These are phyloP conservation scores for Aspergillus wentii DNA, from an alignment of 495 filamentous ascomycete genomes.

Conservation along the genomic window DNA sequence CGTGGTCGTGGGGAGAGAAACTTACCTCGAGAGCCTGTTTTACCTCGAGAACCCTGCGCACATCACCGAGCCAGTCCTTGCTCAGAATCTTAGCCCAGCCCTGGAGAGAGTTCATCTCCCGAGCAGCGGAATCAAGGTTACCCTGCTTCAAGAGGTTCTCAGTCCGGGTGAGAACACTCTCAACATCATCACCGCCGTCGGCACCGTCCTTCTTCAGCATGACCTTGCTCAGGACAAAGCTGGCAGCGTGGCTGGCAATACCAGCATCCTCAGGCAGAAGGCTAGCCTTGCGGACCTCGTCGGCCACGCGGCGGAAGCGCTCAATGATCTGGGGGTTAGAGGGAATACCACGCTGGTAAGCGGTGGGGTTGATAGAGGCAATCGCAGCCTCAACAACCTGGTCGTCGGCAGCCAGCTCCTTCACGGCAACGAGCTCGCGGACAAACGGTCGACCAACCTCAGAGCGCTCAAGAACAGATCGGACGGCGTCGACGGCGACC, in stretches of 20 bases:
- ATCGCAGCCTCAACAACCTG: constrained; percentile 86
- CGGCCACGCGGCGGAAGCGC: constrained; percentile 90
- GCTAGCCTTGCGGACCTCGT: constrained; percentile 89
- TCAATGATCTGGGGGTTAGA: constrained; percentile 81
- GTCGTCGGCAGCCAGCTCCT: constrained; percentile 81
- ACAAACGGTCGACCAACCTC: constrained; percentile 78
- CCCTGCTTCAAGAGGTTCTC: constrained; percentile 89
- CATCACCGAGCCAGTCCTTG: constrained; percentile 87
- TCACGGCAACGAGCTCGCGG: constrained; percentile 85
- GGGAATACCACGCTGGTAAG: constrained; percentile 89
- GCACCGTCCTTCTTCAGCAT: constrained; percentile 92
- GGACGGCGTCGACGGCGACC: constrained; percentile 90
- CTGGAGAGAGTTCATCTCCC: constrained; percentile 87
- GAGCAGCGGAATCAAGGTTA: constrained; percentile 79
- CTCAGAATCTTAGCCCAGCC: constrained; percentile 95
- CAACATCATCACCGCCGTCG: constrained; percentile 84
- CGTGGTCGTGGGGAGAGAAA: constrained; percentile 1
- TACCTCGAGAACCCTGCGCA: constrained; percentile 84
- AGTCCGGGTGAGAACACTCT: constrained; percentile 84
- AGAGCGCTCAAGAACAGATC: constrained; percentile 69
- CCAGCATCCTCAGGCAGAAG: constrained; percentile 89
- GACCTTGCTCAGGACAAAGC: constrained; percentile 80
- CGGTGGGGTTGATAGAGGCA: constrained; percentile 84
- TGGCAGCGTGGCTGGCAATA: constrained; percentile 87
- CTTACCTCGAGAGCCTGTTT: constrained; percentile 92